Evolutionary conservation across 2,329 filamentous ascomycete species (phyloP).

Genomic region (Pseudonectria foliicola): DNA sequence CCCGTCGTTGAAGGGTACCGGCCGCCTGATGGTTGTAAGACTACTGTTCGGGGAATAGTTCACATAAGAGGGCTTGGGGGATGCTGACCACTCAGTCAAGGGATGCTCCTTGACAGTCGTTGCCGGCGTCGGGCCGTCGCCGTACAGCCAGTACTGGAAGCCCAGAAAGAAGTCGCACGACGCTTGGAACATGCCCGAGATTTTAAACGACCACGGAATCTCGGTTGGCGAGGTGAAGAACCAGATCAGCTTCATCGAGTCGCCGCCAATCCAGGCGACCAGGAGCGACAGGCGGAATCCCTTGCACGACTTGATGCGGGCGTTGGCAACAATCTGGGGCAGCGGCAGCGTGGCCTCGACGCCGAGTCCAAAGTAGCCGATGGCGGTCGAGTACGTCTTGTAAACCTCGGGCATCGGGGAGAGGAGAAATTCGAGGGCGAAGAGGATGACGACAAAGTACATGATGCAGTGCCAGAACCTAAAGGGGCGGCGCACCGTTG

Average conservation of each 20-base stretch:
- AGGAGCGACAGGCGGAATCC: constrained; percentile 73
- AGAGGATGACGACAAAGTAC: constrained; percentile 56
- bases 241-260: constrained; percentile 82
- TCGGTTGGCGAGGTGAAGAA: constrained; percentile 65
- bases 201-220: constrained; percentile 73
- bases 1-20: constrained; percentile 31
- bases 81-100: constrained; percentile 28
- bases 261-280: constrained; percentile 70
- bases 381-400: constrained; percentile 55
- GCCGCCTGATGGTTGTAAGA: constrained; percentile 33
- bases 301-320: constrained; percentile 60
- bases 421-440: constrained; percentile 60
- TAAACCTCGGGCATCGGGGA: constrained; percentile 52
- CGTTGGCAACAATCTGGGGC: constrained; percentile 69
- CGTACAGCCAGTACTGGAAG: constrained; percentile 66
- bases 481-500: constrained; percentile 6
- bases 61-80: constrained; percentile 15
- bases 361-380: constrained; percentile 69
- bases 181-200: constrained; percentile 76
- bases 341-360: constrained; percentile 77
- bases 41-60: constrained; percentile 26
- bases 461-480: constrained; percentile 74
- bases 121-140: constrained; percentile 35
- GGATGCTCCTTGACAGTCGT: constrained; percentile 31
- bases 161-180: constrained; percentile 68